Conservation (phyloP, 2,329 filamentous ascomycete species). For the Trichoderma atrobrunneum region DNA sequence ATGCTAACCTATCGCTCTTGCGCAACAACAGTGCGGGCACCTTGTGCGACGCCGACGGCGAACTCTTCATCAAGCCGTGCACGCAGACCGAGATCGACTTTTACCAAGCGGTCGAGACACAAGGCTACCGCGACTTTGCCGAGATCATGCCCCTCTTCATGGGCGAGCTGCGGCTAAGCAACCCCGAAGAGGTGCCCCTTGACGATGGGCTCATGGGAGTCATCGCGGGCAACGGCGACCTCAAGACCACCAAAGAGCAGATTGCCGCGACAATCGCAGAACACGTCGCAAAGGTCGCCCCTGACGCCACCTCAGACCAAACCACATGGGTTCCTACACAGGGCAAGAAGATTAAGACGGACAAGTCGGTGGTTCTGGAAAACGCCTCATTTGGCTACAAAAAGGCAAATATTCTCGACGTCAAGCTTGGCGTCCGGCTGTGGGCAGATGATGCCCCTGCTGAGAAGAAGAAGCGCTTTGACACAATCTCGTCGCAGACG, state of each 20-base stretch:
- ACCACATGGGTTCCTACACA: conserved; percentile 47
- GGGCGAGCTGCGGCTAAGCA: conserved; percentile 71
- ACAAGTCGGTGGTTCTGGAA: conserved; percentile 77
- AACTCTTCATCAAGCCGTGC: conserved; percentile 92
- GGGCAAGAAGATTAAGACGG: conserved; percentile 65
- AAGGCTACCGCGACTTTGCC: conserved; percentile 68
- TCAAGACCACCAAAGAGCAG: conserved; percentile 34
- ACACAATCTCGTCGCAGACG: conserved; percentile 56
- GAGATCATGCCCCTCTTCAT: conserved; percentile 82
- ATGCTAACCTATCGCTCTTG: conserved; percentile 4
- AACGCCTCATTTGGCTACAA: conserved; percentile 80
- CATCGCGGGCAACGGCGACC: conserved; percentile 38
- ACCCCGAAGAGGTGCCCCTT: conserved; percentile 48
- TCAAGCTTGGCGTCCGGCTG: conserved; percentile 82
- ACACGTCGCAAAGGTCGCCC: conserved; percentile 29
- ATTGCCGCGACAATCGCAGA: conserved; percentile 34
- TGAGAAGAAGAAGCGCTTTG: conserved; percentile 59
- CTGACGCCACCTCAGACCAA: conserved; percentile 2
- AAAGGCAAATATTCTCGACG: conserved; percentile 84
- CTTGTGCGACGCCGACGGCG: conserved; percentile 76
- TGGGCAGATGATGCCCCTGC: conserved; percentile 73
- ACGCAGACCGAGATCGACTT: conserved; percentile 82
- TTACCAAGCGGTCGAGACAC: conserved; percentile 66
- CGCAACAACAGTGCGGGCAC: conserved; percentile 71
- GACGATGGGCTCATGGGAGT: conserved; percentile 47